Percentiles rank a stretch among this genome's conserved stretches.
Evolutionary conservation across 2,329 filamentous ascomycete species (phyloP).

Genomic region (Fusarium chlamydosporum): DNA sequence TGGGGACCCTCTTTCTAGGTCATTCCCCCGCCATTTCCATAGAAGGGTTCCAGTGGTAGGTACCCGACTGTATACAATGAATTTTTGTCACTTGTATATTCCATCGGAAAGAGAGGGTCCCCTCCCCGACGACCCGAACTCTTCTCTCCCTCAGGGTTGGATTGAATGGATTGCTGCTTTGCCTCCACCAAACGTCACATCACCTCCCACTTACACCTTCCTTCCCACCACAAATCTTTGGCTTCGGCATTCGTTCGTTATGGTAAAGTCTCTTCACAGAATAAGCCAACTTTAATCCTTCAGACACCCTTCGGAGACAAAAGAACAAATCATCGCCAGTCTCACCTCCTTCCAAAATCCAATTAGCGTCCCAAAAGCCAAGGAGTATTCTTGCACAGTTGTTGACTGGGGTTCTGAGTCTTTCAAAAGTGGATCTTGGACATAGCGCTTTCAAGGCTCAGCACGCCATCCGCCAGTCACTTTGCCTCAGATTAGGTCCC

Average conservation of each 20-base stretch:
- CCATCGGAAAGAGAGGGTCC: constrained; percentile 32
- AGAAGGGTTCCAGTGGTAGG: neutral
- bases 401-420: constrained; percentile 44
- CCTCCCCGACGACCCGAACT: constrained; percentile 49
- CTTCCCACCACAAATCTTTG: constrained; percentile 21
- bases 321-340: constrained; percentile 30
- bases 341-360: constrained; percentile 30
- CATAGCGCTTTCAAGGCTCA: constrained; percentile 41
- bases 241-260: constrained; percentile 22
- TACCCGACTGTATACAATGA: neutral
- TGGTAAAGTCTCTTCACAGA: neutral
- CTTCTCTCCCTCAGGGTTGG: constrained; percentile 22
- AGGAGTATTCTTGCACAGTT: constrained; percentile 29
- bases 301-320: constrained; percentile 22
- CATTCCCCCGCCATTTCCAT: constrained; percentile 36
- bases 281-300: constrained; percentile 17
- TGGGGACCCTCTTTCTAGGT: constrained; percentile 24
- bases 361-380: constrained; percentile 35
- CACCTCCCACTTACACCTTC: constrained; percentile 28
- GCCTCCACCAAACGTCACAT: constrained; percentile 43
- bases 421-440: constrained; percentile 40
- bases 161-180: constrained; percentile 8
- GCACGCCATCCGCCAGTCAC: constrained; percentile 51
- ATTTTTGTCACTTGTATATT: constrained; percentile 31
- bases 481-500: constrained; percentile 48